Conservation (phyloP, 2,329 filamentous ascomycete genomes). For the Fonsecaea nubica region DNA sequence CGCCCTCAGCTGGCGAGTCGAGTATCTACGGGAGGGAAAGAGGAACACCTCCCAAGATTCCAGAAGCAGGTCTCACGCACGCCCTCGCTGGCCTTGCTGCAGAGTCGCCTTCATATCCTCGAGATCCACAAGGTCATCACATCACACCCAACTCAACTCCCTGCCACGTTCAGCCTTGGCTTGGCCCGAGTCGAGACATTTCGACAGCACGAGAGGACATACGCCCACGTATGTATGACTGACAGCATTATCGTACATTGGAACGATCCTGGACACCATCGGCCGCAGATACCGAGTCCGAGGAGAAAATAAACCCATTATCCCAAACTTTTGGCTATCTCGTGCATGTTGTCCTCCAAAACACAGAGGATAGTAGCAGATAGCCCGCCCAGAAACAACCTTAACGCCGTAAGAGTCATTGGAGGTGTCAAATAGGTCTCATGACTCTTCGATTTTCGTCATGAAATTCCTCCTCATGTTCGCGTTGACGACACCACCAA, state of each 20-base stretch:
- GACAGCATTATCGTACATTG: background rate
- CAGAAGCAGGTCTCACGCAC: too few relatives aligned
- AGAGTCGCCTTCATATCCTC: background rate
- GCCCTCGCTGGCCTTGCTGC: too few relatives aligned
- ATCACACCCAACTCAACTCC: background rate
- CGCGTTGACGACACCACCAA: slow-evolving; percentile 83
- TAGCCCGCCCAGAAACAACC: background rate
- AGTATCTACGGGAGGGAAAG: background rate
- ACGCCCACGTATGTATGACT: background rate
- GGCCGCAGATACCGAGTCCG: background rate
- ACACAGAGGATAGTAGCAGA: background rate
- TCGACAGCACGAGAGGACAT: background rate
- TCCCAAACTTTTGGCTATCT: background rate
- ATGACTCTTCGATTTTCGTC: slow-evolving; percentile 29
- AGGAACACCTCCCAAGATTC: too few relatives aligned
- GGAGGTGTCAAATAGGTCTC: background rate
- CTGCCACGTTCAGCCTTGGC: background rate
- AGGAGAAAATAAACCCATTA: background rate
- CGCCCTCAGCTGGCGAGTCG: too few relatives aligned
- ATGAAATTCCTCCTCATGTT: slow-evolving; percentile 42
- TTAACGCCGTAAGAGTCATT: background rate
- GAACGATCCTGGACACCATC: background rate
- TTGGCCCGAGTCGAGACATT: background rate
- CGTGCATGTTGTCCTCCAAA: background rate
- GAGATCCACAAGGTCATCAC: background rate